Evolutionary conservation across 306 rosid genomes (phyloP), one percentile per base, ranked within the genome.

Genomic region (Dalbergia cochinchinensis): DNA sequence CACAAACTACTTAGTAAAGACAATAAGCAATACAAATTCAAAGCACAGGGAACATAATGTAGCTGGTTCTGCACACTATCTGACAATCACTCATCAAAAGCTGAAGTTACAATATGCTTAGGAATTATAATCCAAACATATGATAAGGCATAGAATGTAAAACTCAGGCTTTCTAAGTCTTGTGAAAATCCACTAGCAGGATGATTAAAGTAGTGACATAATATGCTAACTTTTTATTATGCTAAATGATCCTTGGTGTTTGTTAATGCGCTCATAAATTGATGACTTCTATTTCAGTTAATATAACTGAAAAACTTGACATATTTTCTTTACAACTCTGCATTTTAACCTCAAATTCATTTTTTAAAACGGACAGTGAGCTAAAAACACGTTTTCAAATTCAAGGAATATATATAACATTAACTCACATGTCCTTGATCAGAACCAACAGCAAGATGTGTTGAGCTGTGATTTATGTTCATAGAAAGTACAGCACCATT

Each of bases 401-500:
- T 42, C n/a, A 9, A 44, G 50, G 14, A 11, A 54, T 70, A 37
- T 3, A 55, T 26, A 22, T 61, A 74, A 80, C 78, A 10, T 69
- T 33, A 66, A 73, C 97, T 88, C 84, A 95, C 99, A 82, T 79
- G 69, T 86, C 99, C 99, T 91, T 88, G 84, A 76, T 91, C 97
- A 84, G 98, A 90, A 15, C 99, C 99, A 80, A 95, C 90, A 41
- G 96, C 97, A 79, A 95, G 96, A 84, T 83, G 83, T 50, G 33
- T 87, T 64, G 90, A 83, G 69, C 80, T 82, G 35, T 72, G 87
- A 82, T 84, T 90, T 26, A 91, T 60, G 83, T 71, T 83, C 78
- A 92, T 59, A 20, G 85, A 82, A 78, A 86, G 80, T 67, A 91
- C 78, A 62, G 94, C 78, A 74, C 98, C 97, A 67, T 77, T 85